These are phyloP conservation scores for Ambrosia trifida DNA, from an alignment of 129 eudicot genomes.

Conservation along the genomic window DNA sequence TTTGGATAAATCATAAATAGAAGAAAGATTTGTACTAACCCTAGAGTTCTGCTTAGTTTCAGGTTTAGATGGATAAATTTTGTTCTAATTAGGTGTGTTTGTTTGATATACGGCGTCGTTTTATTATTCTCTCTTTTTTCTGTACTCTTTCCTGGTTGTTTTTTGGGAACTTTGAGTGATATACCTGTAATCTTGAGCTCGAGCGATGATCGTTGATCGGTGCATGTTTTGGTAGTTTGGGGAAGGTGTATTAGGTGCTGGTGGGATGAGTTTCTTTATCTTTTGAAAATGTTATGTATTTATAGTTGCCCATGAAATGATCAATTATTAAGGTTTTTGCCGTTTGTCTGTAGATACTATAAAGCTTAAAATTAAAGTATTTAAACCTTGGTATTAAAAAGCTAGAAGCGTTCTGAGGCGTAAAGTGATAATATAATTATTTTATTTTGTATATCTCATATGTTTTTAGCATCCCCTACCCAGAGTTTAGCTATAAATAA, in stretches of 20 bases:
- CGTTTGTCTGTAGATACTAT: not conserved
- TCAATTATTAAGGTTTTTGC: not conserved
- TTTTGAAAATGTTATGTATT: not conserved
- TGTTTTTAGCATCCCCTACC: too few relatives aligned
- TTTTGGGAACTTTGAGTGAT: not conserved
- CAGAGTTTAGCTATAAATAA: too few relatives aligned
- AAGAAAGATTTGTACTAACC: constrained; percentile 23
- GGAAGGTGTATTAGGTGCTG: not conserved
- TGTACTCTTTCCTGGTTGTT: not conserved
- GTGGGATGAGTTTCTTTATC: not conserved
- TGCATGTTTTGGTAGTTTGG: not conserved
- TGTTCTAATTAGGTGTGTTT: not conserved
- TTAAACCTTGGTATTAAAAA: too few relatives aligned
- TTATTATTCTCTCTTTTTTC: too few relatives aligned
- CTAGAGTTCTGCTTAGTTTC: constrained; percentile 9
- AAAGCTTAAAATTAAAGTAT: too few relatives aligned
- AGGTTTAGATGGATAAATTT: constrained; percentile 8
- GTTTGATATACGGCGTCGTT: not conserved
- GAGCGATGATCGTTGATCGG: not conserved
- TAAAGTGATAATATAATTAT: too few relatives aligned
- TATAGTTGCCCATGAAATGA: not conserved
- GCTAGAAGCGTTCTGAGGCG: too few relatives aligned
- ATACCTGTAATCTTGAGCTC: not conserved
- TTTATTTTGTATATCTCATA: too few relatives aligned
- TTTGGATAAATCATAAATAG: not conserved